Evolutionary conservation across 768 basidiomycete species (phyloP).

Genomic region (Tricholoma terreum): DNA sequence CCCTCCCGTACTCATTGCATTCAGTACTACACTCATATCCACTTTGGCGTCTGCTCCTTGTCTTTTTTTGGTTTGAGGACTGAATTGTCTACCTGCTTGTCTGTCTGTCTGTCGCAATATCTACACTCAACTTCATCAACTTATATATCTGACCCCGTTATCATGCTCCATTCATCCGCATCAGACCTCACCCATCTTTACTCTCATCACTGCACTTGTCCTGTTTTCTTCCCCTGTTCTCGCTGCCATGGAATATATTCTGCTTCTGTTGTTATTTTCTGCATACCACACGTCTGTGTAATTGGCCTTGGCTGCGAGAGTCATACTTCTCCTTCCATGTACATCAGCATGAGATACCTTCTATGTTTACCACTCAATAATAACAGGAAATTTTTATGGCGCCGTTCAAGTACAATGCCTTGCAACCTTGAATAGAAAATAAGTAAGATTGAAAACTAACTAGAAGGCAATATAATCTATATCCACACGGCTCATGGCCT

Average conservation of each 20-base stretch:
- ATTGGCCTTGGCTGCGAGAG: constrained; percentile 15
- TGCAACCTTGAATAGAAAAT: not conserved
- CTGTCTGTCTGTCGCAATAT: constrained; percentile 23
- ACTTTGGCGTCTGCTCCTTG: constrained; percentile 20
- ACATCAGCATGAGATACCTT: constrained; percentile 27
- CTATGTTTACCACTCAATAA: not conserved
- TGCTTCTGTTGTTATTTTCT: constrained; percentile 14
- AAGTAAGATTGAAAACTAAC: constrained; percentile 5
- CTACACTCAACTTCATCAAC: constrained; percentile 15
- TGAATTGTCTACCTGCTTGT: not conserved
- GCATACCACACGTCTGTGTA: constrained; percentile 19
- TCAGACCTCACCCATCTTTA: constrained; percentile 14
- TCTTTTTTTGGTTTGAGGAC: constrained; percentile 19
- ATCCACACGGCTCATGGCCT: not conserved
- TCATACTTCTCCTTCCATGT: constrained; percentile 15
- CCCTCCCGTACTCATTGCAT: constrained; percentile 19
- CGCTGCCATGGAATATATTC: constrained; percentile 13
- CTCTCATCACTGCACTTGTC: constrained; percentile 12
- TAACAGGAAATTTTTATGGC: constrained; percentile 1
- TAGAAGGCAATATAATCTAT: not conserved
- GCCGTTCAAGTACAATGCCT: not conserved
- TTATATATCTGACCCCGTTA: constrained; percentile 14
- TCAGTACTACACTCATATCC: constrained; percentile 22
- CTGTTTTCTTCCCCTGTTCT: constrained; percentile 14
- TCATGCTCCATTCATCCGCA: constrained; percentile 14